Percentiles rank a stretch among this genome's conserved stretches.
Evolutionary conservation across 23 red algal genomes (phyloP).

Genomic region (Pyropia haitanensis): DNA sequence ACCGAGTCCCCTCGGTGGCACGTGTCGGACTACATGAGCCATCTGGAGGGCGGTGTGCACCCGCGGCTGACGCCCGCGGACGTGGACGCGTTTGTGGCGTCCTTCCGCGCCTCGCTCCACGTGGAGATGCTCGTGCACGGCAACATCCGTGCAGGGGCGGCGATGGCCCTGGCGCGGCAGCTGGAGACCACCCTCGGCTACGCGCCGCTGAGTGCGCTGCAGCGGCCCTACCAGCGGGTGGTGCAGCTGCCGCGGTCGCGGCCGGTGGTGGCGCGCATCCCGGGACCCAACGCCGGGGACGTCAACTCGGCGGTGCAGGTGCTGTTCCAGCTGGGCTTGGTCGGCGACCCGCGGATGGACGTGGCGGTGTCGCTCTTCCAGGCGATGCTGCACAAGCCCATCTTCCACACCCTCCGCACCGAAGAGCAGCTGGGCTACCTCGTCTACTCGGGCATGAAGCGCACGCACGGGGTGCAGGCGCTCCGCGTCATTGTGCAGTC

Average conservation of each 20-base stretch:
- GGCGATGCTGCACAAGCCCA: slow-evolving; percentile 73
- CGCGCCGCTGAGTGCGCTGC: slow-evolving; percentile 19
- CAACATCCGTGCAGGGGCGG: slow-evolving; percentile 48
- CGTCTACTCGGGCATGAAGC: slow-evolving; percentile 49
- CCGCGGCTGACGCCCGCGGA: slow-evolving; percentile 10
- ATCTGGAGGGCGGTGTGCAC: slow-evolving; percentile 9
- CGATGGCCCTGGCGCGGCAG: slow-evolving; percentile 22
- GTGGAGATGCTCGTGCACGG: slow-evolving; percentile 64
- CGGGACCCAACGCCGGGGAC: slow-evolving; percentile 56
- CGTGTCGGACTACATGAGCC: slow-evolving; percentile 35
- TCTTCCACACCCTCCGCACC: slow-evolving; percentile 81
- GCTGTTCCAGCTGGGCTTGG: slow-evolving; percentile 48
- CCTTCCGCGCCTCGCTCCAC: slow-evolving; percentile 17
- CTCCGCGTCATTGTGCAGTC: slow-evolving; percentile 79
- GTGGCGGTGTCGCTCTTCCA: slow-evolving; percentile 49
- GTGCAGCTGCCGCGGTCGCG: slow-evolving; percentile 29
- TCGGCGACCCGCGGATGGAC: slow-evolving; percentile 30
- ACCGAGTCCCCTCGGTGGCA: slow-evolving; percentile 70
- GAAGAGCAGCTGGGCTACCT: slow-evolving; percentile 88
- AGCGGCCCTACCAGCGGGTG: slow-evolving; percentile 26
- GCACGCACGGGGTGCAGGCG: slow-evolving; percentile 26
- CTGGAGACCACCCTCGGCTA: slow-evolving; percentile 31
- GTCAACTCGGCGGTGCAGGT: slow-evolving; percentile 63
- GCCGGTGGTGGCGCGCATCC: slow-evolving; percentile 19
- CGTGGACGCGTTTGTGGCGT: slow-evolving; percentile 19